phyloP scores from a whole-genome alignment of 1,139 yeast genomes.

The Eremothecium cymbalariae region DNA sequence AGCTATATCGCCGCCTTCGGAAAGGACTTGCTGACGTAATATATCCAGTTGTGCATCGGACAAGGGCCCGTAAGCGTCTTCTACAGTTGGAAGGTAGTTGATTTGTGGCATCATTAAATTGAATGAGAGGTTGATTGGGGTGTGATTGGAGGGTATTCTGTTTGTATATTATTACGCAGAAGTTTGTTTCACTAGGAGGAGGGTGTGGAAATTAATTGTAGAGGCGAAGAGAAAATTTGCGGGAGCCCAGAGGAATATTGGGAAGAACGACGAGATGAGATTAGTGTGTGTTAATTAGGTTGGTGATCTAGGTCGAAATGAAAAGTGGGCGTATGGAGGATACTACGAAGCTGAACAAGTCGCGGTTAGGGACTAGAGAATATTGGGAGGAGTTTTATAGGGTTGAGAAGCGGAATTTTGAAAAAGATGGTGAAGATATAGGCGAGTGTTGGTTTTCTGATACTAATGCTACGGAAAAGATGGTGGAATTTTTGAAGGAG shows the following conservation, averaged over 20 bases:
- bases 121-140: too few relatives aligned
- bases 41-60: constrained; percentile 67
- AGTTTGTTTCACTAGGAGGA: too few relatives aligned
- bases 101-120: constrained; percentile 25
- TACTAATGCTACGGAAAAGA: constrained; percentile 77
- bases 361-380: constrained; percentile 69
- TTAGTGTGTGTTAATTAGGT: too few relatives aligned
- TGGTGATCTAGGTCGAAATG: too few relatives aligned
- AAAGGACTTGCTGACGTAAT: constrained; percentile 65
- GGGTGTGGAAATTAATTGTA: too few relatives aligned
- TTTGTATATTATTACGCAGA: too few relatives aligned
- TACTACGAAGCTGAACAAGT: constrained; percentile 49
- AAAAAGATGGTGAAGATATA: constrained; percentile 65
- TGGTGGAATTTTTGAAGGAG: constrained; percentile 56
- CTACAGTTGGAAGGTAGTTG: constrained; percentile 27
- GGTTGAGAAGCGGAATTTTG: constrained; percentile 61
- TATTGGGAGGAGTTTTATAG: constrained; percentile 89
- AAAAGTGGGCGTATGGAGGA: constrained; percentile 37
- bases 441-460: constrained; percentile 98
- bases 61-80: constrained; percentile 45
- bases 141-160: too few relatives aligned
- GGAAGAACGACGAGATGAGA: too few relatives aligned
- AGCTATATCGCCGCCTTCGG: constrained; percentile 68
- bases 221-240: constrained; percentile 1
- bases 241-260: too few relatives aligned